Base-by-base conservation (phyloP, 75 land plant species). In the Chamaecyparis obtusa region DNA sequence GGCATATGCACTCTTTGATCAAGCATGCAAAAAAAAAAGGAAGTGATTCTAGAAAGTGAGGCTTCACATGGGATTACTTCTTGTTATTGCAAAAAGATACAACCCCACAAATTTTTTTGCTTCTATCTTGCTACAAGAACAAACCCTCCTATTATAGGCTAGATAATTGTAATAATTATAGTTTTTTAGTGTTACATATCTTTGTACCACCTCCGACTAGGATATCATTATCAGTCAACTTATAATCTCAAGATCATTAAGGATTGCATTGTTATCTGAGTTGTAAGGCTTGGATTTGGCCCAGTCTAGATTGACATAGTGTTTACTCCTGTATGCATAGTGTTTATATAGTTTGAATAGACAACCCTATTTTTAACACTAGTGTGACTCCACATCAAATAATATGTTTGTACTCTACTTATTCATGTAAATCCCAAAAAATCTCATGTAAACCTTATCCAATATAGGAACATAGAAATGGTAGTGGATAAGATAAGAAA, bases 201-300 rank as follows among this genome's bases (percentile, higher is more conserved):
- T 9, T 85, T 60, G 46, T 86, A 13, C 77, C 44, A 56, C 46
- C 56, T 81, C 89, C 83, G 0, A 93, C 94, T 69, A 95, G 89
- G 86, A 90, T 93, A 60, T 94, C 94, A 84, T 86, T 91, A 69
- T 88, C 90, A 87, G 95, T 95, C 54, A 96, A 71, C 89, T 96
- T 71, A 93, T 92, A 49, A 96, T 88, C 91, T 96, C 95, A 54
- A 96, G 74, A 4, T 96, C 98, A 83, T 90, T 96, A 54, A 96
- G 87, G 32, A 96, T 87, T 19, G 95, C 95, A 36, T 81, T 88
- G 51, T 88, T 84, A 37, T 88, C 90, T 33, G 85, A 88, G 83
- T 75, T 33, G 89, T n/a, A 3, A 91, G 56, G 77, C 41, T 35
- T 37, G 91, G 64, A 14, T 92, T 92, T 39, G 98, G 94, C 10